Evolutionary conservation across 139 green algal genomes (phyloP).

Genomic region (Chlamydomonas sphaeroides): DNA sequence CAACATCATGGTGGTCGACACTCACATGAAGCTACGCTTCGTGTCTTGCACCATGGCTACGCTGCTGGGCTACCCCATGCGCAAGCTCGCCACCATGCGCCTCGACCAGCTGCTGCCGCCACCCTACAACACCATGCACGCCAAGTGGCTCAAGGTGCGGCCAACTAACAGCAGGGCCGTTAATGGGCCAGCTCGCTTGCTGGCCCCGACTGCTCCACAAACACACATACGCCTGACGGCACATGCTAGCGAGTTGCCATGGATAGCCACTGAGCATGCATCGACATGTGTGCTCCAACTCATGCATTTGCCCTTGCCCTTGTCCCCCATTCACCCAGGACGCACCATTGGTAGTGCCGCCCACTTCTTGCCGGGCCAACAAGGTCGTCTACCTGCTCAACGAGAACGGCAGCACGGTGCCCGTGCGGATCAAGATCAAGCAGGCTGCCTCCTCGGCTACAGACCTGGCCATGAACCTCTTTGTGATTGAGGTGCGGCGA

Average conservation of each 20-base stretch:
- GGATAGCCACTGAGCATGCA: no score
- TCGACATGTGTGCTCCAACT: neutral
- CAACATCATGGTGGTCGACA: conserved; percentile 49
- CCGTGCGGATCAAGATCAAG: conserved; percentile 17
- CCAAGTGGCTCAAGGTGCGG: conserved; percentile 54
- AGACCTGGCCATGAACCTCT: no score
- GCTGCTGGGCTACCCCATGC: conserved; percentile 40
- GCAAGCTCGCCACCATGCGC: conserved; percentile 35
- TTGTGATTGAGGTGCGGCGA: no score
- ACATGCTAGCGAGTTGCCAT: neutral
- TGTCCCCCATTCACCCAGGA: no score
- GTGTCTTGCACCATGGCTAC: conserved; percentile 7
- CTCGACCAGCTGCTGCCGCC: conserved; percentile 48
- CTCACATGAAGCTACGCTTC: conserved; percentile 33
- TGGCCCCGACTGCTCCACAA: neutral
- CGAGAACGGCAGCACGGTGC: conserved; percentile 32
- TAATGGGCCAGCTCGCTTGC: no score
- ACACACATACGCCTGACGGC: no score
- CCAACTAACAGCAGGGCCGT: no score
- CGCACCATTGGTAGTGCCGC: neutral
- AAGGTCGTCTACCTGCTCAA: conserved; percentile 52
- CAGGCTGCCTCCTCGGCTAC: no score
- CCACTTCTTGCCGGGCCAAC: conserved; percentile 47
- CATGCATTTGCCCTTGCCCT: no score
- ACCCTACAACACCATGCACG: conserved; percentile 55